phyloP scores from a whole-genome alignment of 768 basidiomycete genomes.

The Russula sp. region DNA sequence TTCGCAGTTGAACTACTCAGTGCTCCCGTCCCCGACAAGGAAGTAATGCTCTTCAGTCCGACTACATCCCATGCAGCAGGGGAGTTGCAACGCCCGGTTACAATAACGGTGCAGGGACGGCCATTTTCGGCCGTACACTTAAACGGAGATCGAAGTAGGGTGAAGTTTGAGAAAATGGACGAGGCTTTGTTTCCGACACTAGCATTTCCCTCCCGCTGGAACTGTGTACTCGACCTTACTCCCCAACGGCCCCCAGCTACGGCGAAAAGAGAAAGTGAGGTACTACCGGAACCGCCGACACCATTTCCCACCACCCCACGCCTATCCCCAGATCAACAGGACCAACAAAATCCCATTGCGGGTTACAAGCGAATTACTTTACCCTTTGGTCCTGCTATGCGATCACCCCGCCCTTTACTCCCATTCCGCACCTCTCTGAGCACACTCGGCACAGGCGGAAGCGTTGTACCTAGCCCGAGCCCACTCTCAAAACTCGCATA shows the following conservation, averaged over 20 bases:
- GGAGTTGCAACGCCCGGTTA: slow-evolving; percentile 19
- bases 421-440: slow-evolving; percentile 28
- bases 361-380: slow-evolving; percentile 49
- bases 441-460: slow-evolving; percentile 25
- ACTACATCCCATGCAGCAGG: slow-evolving; percentile 3
- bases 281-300: slow-evolving; percentile 68
- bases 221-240: slow-evolving; percentile 77
- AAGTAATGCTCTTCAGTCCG: slow-evolving; percentile 25
- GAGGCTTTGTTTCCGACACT: slow-evolving; percentile 51
- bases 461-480: slow-evolving; percentile 1
- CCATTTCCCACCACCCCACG: slow-evolving; percentile 52
- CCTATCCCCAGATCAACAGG: slow-evolving; percentile 21
- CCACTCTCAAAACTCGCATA: slow-evolving; percentile 13
- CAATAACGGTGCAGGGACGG: slow-evolving; percentile 70
- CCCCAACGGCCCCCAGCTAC: slow-evolving; percentile 25
- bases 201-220: slow-evolving; percentile 83
- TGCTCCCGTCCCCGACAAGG: slow-evolving; percentile 49
- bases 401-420: slow-evolving; percentile 26
- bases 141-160: slow-evolving; percentile 4
- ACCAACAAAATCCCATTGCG: slow-evolving; percentile 32
- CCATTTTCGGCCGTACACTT: slow-evolving; percentile 38
- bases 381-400: slow-evolving; percentile 27
- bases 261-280: slow-evolving; percentile 32
- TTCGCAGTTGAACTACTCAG: slow-evolving; percentile 82
- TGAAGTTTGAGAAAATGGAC: not conserved